Evolutionary conservation across 2,329 filamentous ascomycete species (phyloP), one percentile per base, ranked within the genome.

Genomic region (Elsinoe fawcettii): DNA sequence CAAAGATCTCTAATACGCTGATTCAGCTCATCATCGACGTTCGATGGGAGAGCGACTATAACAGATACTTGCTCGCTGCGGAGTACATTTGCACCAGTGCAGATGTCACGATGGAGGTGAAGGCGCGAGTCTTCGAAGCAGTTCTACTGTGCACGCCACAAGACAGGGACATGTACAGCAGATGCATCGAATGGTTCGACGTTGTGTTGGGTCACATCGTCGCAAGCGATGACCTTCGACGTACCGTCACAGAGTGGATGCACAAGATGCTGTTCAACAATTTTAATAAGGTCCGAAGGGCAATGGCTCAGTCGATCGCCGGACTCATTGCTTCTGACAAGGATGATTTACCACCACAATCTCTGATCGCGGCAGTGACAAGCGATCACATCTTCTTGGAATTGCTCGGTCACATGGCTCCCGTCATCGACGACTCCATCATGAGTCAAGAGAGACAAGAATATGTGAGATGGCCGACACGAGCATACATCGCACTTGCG

Each of bases 381-480:
- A 9, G 25, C 8, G 11, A 22, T 25, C n/a, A 25, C 5, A 20
- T 46, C 3, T 22, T 51, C 25, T 22, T 51, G 46, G 25, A 20
- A 5, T 5, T 51, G 4, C 46, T 51, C 12, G 18, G 16, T 12
- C 20, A 25, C 14, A 32, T 51, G 25, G 30, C 14, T 9, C 23
- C 23, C n/a, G 30, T 36, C 25, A 51, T 51, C 18, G 25, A 34
- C 18, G 54, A 47, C n/a, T 32, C 47, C 41, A 46, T 56, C 25
- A 41, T 30, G 12, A 16, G 16, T 11, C 54, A 41, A 36, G 39
- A 32, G 23, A 16, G 14, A 11, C n/a, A n/a, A 18, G 43, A 56
- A 16, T 47, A 43, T 27, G 54, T 56, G 1, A 43, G 36, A 27
- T 46, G 20, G 16, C 25, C 54, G n/a, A 44, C 54, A 32, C n/a